phyloP scores from a whole-genome alignment of 2,329 filamentous ascomycete species.

The Chlorencoelia australis region DNA sequence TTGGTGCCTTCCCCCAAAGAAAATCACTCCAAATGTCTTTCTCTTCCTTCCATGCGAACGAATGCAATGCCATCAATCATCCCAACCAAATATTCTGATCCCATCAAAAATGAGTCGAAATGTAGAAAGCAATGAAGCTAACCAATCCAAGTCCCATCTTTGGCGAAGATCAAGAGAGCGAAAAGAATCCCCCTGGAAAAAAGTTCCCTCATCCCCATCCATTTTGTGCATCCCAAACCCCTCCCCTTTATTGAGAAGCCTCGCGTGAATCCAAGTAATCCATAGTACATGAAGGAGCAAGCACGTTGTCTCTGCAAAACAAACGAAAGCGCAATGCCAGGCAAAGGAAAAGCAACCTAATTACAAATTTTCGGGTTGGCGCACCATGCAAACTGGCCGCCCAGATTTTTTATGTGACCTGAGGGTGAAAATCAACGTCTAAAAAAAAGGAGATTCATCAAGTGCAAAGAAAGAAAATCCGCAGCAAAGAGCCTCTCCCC shows the following conservation, averaged over 20 bases:
- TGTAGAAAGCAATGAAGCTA: too few species aligned
- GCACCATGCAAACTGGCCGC: slow-evolving; percentile 17
- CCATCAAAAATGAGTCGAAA: too few species aligned
- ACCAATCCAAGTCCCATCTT: too few species aligned
- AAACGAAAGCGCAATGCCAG: slow-evolving; percentile 19
- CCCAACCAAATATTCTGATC: too few species aligned
- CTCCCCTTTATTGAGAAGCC: slow-evolving; percentile 15
- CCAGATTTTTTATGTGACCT: slow-evolving; percentile 21
- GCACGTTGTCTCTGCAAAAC: slow-evolving; percentile 3
- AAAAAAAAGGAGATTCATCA: slow-evolving; percentile 19
- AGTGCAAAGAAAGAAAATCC: slow-evolving; percentile 22
- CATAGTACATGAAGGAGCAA: slow-evolving; percentile 29
- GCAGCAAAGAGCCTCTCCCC: slow-evolving; percentile 24
- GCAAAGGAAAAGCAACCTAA: slow-evolving; percentile 27
- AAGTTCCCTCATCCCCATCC: too few species aligned
- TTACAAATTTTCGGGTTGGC: slow-evolving; percentile 28
- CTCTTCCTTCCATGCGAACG: too few species aligned
- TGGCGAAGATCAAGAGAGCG: too few species aligned
- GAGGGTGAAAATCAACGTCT: slow-evolving; percentile 19
- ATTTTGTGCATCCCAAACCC: slow-evolving; percentile 25
- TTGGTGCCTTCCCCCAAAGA: too few species aligned
- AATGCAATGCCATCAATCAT: too few species aligned
- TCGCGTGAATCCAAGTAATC: slow-evolving; percentile 18
- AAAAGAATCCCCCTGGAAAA: too few species aligned
- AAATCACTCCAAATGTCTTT: too few species aligned